A percentile compares a stretch with the other conserved stretches of the same genome.
These are phyloP conservation scores for Aspergillus arachidicola DNA, from an alignment of 2,329 filamentous ascomycete species.

Conservation along the genomic window DNA sequence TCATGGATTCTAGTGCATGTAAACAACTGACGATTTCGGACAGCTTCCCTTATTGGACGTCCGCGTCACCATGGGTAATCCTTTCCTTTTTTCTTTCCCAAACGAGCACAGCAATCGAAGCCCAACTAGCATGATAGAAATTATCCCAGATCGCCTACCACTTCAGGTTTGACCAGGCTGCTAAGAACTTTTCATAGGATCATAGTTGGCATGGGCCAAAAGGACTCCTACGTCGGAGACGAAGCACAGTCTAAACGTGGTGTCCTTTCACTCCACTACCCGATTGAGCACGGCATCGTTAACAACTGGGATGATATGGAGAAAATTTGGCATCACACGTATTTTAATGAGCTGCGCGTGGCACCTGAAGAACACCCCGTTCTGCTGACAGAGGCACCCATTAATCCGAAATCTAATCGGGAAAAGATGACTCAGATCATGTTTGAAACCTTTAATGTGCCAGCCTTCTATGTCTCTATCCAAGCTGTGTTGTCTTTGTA, in stretches of 20 bases:
- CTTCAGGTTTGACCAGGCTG: background rate
- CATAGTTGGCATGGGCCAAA: conserved; percentile 99
- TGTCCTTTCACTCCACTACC: conserved; percentile 99
- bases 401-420: conserved; percentile 99
- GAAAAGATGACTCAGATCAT: conserved; percentile 99
- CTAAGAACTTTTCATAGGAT: conserved; percentile 63
- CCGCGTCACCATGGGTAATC: conserved; percentile 98
- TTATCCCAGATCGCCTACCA: too few relatives aligned
- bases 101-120: background rate
- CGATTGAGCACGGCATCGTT: conserved; percentile 99
- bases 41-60: conserved; percentile 98
- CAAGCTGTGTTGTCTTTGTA: conserved; percentile 99
- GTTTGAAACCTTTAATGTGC: conserved; percentile 99
- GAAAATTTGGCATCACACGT: conserved; percentile 99
- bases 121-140: background rate
- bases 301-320: conserved; percentile 99
- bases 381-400: conserved; percentile 97
- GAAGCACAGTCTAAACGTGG: conserved; percentile 99
- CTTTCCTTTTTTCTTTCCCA: background rate
- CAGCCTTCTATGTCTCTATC: conserved; percentile 99
- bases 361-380: conserved; percentile 99
- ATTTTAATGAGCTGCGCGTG: conserved; percentile 99
- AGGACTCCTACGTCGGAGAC: conserved; percentile 99
- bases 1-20: conserved; percentile 13
- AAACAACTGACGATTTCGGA: conserved; percentile 17